These are phyloP conservation scores for Eucalyptus melliodora DNA, from an alignment of 345 rosid genomes.

Conservation along the genomic window DNA sequence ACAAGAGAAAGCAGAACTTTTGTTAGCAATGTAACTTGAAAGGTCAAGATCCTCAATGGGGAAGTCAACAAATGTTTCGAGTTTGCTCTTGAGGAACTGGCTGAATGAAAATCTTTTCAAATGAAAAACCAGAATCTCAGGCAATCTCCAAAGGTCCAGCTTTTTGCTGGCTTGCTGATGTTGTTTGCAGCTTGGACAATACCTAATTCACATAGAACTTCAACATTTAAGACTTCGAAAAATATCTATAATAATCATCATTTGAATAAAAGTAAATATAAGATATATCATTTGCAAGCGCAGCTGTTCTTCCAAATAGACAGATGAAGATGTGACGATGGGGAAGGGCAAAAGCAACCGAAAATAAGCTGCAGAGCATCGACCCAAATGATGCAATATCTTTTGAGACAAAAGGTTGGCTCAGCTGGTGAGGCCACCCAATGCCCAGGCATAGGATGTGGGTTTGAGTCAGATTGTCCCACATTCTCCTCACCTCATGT, in stretches of 20 bases:
- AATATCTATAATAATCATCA: not conserved
- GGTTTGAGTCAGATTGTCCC: not conserved
- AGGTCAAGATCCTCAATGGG: constrained; percentile 52
- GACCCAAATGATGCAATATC: not conserved
- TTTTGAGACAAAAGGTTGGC: not conserved
- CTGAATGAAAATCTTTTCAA: constrained; percentile 62
- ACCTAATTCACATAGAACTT: constrained; percentile 14
- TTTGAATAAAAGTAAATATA: not conserved
- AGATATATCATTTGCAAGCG: not conserved
- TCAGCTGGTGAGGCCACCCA: not conserved
- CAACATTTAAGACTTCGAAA: not conserved
- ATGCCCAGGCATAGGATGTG: not conserved
- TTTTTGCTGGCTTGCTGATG: constrained; percentile 57
- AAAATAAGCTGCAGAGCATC: not conserved
- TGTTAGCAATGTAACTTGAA: constrained; percentile 31
- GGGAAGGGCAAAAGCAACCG: not conserved
- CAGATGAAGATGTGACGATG: not conserved
- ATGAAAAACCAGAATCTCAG: constrained; percentile 56
- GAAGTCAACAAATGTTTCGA: constrained; percentile 58
- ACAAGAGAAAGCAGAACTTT: constrained; percentile 11
- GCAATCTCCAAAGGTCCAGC: constrained; percentile 71
- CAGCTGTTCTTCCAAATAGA: not conserved
- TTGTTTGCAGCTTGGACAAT: constrained; percentile 55
- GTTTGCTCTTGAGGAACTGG: constrained; percentile 41
- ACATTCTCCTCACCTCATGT: not conserved